A percentile compares a stretch with the other conserved stretches of the same genome.
Conservation (phyloP, 768 basidiomycete genomes). For the Tulasnella sp. region DNA sequence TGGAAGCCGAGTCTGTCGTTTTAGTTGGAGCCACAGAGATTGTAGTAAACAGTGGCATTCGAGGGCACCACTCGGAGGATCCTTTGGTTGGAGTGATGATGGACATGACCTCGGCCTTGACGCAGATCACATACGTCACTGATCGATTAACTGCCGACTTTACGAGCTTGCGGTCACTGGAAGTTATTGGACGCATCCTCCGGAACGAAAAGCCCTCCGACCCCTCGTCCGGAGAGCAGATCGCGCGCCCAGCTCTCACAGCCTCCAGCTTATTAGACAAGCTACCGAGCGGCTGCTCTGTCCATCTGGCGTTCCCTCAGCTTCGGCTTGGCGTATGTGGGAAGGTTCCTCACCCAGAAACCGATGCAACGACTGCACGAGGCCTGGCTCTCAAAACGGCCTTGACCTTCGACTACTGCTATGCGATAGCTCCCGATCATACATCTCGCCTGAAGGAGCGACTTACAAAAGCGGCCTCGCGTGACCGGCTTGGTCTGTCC, state of each 20-base stretch:
- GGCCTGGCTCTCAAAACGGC: slow-evolving; percentile 52
- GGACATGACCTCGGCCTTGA: slow-evolving; percentile 33
- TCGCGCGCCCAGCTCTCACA: no score
- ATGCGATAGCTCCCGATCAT: slow-evolving; percentile 21
- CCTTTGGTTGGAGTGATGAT: slow-evolving; percentile 32
- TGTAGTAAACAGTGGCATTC: slow-evolving; percentile 33
- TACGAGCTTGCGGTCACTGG: slow-evolving; percentile 50
- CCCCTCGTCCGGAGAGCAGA: slow-evolving; percentile 20
- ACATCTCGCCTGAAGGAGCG: slow-evolving; percentile 7
- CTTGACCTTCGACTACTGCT: slow-evolving; percentile 45
- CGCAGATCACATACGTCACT: slow-evolving; percentile 39
- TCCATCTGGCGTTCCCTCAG: slow-evolving; percentile 47
- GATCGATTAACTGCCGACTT: slow-evolving; percentile 55
- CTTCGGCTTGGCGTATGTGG: slow-evolving; percentile 60
- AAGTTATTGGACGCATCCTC: slow-evolving; percentile 26
- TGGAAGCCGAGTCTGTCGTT: slow-evolving; percentile 30
- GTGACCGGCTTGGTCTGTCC: slow-evolving; percentile 37
- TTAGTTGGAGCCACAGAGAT: slow-evolving; percentile 49
- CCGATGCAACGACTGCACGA: slow-evolving; percentile 39
- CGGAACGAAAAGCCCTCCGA: slow-evolving; percentile 11
- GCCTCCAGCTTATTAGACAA: slow-evolving; percentile 28
- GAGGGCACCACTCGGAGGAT: slow-evolving; percentile 43
- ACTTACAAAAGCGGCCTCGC: slow-evolving; percentile 16
- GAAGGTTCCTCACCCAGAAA: slow-evolving; percentile 68
- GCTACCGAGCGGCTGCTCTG: slow-evolving; percentile 45